A percentile compares a stretch with the other conserved stretches of the same genome.
phyloP scores from a whole-genome alignment of 352 stramenopile species.

The Pythium pyrilobum region DNA sequence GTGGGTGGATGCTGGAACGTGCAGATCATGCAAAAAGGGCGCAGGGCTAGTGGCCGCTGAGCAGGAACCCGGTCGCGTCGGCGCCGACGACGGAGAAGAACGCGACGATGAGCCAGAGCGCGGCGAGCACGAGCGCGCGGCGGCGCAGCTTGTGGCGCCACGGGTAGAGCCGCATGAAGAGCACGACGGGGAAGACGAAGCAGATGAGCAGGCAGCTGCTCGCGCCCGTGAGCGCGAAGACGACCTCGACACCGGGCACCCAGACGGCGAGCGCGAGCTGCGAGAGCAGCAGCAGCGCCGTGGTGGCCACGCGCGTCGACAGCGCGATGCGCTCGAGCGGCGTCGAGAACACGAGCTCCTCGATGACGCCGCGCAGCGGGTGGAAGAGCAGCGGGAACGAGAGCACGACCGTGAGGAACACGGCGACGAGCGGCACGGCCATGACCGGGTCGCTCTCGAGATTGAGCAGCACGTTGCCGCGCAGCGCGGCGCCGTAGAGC shows the following conservation, averaged over 20 bases:
- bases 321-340: conserved; percentile 38
- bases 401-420: conserved; percentile 68
- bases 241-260: conserved; percentile 60
- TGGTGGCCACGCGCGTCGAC: conserved; percentile 41
- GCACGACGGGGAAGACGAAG: conserved; percentile 63
- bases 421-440: conserved; percentile 56
- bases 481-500: conserved; percentile 49
- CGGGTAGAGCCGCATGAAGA: conserved; percentile 57
- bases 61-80: conserved; percentile 17
- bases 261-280: conserved; percentile 47
- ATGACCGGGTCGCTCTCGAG: conserved; percentile 67
- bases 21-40: neutral
- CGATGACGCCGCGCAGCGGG: conserved; percentile 50
- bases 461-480: conserved; percentile 78
- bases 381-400: conserved; percentile 76
- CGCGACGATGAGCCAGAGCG: conserved; percentile 29
- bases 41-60: neutral
- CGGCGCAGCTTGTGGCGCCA: conserved; percentile 27
- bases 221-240: conserved; percentile 63
- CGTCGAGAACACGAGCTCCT: conserved; percentile 49
- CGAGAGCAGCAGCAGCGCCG: conserved; percentile 47
- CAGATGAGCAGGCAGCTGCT: conserved; percentile 70
- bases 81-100: conserved; percentile 26
- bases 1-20: neutral
- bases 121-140: conserved; percentile 25